Evolutionary conservation across 306 rosid species (phyloP), one percentile per base, ranked within the genome.

Genomic region (Macrotyloma uniflorum): DNA sequence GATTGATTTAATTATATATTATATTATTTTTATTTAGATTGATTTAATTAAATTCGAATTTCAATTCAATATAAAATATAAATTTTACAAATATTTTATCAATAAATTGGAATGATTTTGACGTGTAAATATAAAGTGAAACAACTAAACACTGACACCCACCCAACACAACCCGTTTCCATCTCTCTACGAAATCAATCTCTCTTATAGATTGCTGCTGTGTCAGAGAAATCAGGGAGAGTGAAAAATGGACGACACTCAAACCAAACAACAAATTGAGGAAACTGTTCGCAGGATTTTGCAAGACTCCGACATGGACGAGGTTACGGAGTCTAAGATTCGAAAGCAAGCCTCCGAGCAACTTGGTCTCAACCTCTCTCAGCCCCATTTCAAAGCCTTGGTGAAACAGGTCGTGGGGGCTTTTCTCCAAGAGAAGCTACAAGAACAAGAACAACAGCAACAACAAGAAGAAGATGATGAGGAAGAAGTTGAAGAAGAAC

Each of bases 311-410:
- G 62, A 95, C 86, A 89, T 93, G 97, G 93, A 93, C 71, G 84
- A 91, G 57, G 76, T 91, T 36, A 93, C 97, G 0, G 99, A 95
- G 91, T 80, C 80, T 72, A 87, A 87, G 89, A 85, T 95, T 76
- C 90, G 99, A 18, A 87, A 89, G 80, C 93, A 62, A 20, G 98
- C 98, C 19, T 86, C 99, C 10, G 40, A 32, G 15, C 88, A 91
- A 43, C 86, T 93, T 4, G 84, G 67, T 23, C 87, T 95, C 70
- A 91, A 95, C 85, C 93, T 93, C 4, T 83, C 91, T 24, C 80
- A 81, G 22, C 86, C 93, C 1, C 88, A 83, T 0, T 87, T 80
- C 90, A 95, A 85, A 83, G 77, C 90, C 35, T 86, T 87, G 1
- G 96, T 95, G 42, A 87, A 83, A 26, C 86, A 83, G 67, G 88